Base-by-base conservation (phyloP, 768 basidiomycete genomes). In the Suillus bovinus region DNA sequence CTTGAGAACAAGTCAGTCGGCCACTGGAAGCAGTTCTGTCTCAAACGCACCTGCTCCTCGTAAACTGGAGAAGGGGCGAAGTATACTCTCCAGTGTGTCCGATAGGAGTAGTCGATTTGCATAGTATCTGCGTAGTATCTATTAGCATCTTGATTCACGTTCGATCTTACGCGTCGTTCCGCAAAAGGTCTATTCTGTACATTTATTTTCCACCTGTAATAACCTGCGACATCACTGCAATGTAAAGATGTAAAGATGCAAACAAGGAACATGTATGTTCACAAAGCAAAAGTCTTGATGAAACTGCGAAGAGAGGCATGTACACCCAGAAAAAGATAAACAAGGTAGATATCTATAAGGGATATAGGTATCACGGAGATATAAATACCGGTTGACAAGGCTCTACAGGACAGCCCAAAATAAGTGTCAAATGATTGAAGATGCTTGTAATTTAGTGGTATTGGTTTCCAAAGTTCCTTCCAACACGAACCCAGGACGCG, bases 401-500 rank as follows among this genome's bases (percentile, higher is more conserved):
- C 58, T 69, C 47, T 58, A 69, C 61, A 41, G 7, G 20, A 44
- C 42, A 13, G n/a, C 42, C 62, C 63, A 38, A 58, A 67, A 71
- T 70, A 67, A 20, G 63, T 56, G 62, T 65, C 60, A 65, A 57
- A 64, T 57, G 6, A 62, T 64, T 59, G 58, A 62, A 61, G 61
- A 67, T 56, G 66, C 50, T 58, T 63, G 33, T 59, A 63, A 39
- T 64, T 66, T 75, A 90, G 72, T 89, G 84, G 66, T 81, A 81
- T 72, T 88, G 85, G 70, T 88, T 88, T 70, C 79, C 79, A 64
- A 84, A 82, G 11, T 84, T 79, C 72, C 84, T 83, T 56, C 87
- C 84, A 63, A 89, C 81, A 61, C 88, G 89, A 69, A 82, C 80
- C 87, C 88, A 90, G 11, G 86, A 75, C 33, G 78, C 71, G 70